These are phyloP conservation scores for Ceratobasidium sp. DNA, from an alignment of 1,284 basidiomycete species.

Conservation along the genomic window DNA sequence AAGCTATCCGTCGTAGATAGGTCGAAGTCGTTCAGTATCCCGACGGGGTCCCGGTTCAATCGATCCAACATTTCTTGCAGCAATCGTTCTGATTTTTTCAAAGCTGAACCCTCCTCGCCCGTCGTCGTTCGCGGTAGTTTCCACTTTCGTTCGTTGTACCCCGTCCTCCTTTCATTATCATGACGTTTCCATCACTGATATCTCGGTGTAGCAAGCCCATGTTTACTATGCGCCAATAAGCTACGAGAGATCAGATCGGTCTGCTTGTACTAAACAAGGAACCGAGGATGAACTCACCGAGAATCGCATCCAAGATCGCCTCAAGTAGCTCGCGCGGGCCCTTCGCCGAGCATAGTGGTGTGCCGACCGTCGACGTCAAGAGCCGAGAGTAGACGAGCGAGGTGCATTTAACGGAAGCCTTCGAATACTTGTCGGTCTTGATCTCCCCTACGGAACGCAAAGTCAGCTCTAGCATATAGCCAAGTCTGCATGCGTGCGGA, in stretches of 20 bases:
- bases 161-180: background rate
- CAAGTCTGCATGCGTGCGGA: background rate
- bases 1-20: background rate
- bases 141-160: background rate
- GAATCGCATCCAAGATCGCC: background rate
- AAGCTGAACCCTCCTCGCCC: background rate
- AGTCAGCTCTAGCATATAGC: background rate
- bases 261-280: background rate
- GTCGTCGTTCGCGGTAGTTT: background rate
- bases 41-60: background rate
- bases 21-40: constrained; percentile 25
- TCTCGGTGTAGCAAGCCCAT: constrained; percentile 19
- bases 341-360: background rate
- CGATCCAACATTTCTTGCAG: background rate
- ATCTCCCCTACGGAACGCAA: background rate
- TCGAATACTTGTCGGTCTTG: background rate
- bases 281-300: background rate
- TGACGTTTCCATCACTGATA: constrained; percentile 20
- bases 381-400: background rate
- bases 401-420: background rate
- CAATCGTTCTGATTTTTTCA: background rate
- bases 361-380: background rate
- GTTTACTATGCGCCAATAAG: constrained; percentile 12
- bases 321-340: background rate
- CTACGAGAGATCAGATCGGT: background rate